Evolutionary conservation across 2,329 filamentous ascomycete species (phyloP).

Genomic region (Kalmusia sp.): DNA sequence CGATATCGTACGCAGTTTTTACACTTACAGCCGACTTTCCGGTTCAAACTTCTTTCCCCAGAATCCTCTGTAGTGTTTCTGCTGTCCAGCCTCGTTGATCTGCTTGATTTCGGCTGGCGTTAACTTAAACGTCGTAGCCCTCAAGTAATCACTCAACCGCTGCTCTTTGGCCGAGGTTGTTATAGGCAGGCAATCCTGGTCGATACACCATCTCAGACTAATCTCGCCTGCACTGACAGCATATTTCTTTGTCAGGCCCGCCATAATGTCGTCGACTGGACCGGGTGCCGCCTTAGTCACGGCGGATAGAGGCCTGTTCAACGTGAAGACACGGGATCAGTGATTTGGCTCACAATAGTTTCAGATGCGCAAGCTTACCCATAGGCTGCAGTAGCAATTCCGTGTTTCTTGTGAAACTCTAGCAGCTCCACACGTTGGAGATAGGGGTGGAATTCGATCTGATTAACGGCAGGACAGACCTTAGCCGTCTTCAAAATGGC

Average conservation of each 20-base stretch:
- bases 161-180: conserved; percentile 68
- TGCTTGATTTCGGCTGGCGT: conserved; percentile 63
- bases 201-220: conserved; percentile 65
- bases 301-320: conserved; percentile 51
- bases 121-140: conserved; percentile 63
- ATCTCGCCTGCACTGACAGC: conserved; percentile 65
- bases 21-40: conserved; percentile 57
- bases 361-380: conserved; percentile 18
- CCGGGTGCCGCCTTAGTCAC: conserved; percentile 62
- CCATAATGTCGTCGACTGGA: conserved; percentile 61
- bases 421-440: conserved; percentile 67
- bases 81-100: conserved; percentile 57
- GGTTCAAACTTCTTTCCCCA: conserved; percentile 62
- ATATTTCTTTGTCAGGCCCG: conserved; percentile 65
- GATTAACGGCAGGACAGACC: conserved; percentile 68
- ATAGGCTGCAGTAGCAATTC: conserved; percentile 57
- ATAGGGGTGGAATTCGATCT: conserved; percentile 74
- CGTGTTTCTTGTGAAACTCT: conserved; percentile 58
- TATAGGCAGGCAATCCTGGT: conserved; percentile 65
- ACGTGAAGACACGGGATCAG: too few species aligned
- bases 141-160: conserved; percentile 64
- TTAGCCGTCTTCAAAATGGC: conserved; percentile 60
- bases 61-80: conserved; percentile 69
- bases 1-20: too few species aligned
- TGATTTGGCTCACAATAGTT: not conserved